Conservation (phyloP, 495 filamentous ascomycete genomes). For the Penicillium canescens region DNA sequence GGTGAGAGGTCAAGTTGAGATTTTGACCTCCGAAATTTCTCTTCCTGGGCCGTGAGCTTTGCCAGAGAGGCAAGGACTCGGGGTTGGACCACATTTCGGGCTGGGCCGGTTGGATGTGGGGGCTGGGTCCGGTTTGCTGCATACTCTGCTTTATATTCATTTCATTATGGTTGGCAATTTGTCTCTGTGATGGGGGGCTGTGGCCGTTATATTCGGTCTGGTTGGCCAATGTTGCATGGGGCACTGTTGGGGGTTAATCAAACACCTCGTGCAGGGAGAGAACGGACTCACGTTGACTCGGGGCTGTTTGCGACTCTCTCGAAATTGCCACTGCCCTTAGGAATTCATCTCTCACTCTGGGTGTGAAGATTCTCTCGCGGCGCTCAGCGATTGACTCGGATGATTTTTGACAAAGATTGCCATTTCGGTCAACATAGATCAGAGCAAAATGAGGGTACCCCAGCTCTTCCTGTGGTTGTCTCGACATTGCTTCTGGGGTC, state of each 20-base stretch:
- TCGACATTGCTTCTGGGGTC: slow-evolving; percentile 27
- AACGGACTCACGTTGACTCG: slow-evolving; percentile 16
- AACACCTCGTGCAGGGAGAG: not conserved
- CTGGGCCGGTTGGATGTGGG: slow-evolving; percentile 7
- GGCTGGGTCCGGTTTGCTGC: not conserved
- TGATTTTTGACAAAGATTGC: slow-evolving; percentile 37
- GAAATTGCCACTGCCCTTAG: slow-evolving; percentile 37
- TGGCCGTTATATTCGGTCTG: not conserved
- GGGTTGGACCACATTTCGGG: slow-evolving; percentile 12
- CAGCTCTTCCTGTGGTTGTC: slow-evolving; percentile 23
- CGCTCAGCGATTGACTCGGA: slow-evolving; percentile 36
- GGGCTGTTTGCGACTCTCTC: slow-evolving; percentile 12
- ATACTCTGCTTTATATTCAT: not conserved
- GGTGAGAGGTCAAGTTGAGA: slow-evolving; percentile 30
- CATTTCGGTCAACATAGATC: slow-evolving; percentile 38
- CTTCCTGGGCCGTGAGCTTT: slow-evolving; percentile 14
- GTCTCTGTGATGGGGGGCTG: not conserved
- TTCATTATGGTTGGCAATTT: not conserved
- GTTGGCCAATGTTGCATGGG: not conserved
- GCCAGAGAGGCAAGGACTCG: not conserved
- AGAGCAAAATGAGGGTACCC: slow-evolving; percentile 37
- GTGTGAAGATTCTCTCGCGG: slow-evolving; percentile 35
- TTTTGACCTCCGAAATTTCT: slow-evolving; percentile 28
- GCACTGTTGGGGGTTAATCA: not conserved
- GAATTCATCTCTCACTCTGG: slow-evolving; percentile 36